Evolutionary conservation across 1,284 basidiomycete genomes (phyloP), one percentile per base, ranked within the genome.

Genomic region (Papiliotrema fonsecae): DNA sequence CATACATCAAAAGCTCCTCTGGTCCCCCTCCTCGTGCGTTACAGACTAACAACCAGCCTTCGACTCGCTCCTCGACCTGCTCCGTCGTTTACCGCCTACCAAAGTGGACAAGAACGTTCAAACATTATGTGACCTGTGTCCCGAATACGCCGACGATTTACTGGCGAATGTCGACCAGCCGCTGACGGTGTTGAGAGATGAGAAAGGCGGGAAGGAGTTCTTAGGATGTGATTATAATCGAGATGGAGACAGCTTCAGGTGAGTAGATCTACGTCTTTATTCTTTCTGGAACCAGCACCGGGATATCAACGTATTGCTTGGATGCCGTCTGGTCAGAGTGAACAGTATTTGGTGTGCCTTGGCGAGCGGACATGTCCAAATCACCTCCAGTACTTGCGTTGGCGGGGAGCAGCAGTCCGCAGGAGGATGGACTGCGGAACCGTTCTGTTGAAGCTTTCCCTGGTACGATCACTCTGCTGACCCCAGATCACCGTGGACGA

Each of bases 201-300:
- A 78, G 31, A 58, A 50, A n/a, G 61, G 62, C 9, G 89, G 90
- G 11, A 82, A 82, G 59, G 91, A 97, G 50, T 99, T 88, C 69
- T 82, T 99, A 36, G 87, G 87, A 28, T 97, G 94, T 72, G 96
- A 98, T 73, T 99, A 98, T 72, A 98, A 98, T 76, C 80, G 90
- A 28, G 96, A 98, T 67, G 93, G 92, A 3, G 91, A 96, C 66
- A 88, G 87, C 65, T 96, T 91, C 75, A 79, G 93, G 91, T 90
- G 58, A 51, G 78, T 61, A 21, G 41, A 25, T 19, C n/a, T n/a
- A n/a, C n/a, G n/a, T n/a, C n/a, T n/a, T n/a, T n/a, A n/a, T n/a
- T n/a, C n/a, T n/a, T n/a, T n/a, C n/a, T n/a, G n/a, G n/a, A n/a
- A n/a, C n/a, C n/a, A n/a, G n/a, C n/a, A n/a, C n/a, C n/a, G n/a